phyloP scores from a whole-genome alignment of 176 grass and related monocot species.

The Thinopyrum elongatum region DNA sequence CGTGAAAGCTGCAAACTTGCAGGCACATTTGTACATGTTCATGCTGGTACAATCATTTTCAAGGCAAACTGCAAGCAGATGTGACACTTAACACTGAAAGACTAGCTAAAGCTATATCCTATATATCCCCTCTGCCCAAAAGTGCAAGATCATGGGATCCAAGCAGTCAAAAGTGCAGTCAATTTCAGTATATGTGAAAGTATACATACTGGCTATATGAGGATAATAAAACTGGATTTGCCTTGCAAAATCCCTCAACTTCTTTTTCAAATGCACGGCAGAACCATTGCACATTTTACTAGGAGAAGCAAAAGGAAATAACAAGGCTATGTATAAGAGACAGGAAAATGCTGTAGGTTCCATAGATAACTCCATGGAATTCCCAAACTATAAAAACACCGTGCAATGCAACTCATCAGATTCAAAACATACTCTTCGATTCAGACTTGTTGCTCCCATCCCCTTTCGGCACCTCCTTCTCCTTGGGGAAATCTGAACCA shows the following conservation, averaged over 20 bases:
- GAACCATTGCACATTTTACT: background rate
- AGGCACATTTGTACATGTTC: slow-evolving; percentile 2
- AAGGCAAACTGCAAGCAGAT: background rate
- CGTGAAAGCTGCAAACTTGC: slow-evolving; percentile 10
- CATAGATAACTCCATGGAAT: background rate
- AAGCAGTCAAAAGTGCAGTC: no score
- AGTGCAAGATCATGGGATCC: background rate
- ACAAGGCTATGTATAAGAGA: background rate
- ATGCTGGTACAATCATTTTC: background rate
- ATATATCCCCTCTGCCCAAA: background rate
- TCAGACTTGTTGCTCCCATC: slow-evolving; percentile 67
- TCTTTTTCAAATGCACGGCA: background rate
- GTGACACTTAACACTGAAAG: background rate
- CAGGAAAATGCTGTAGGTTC: background rate
- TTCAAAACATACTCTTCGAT: slow-evolving; percentile 48
- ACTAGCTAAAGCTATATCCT: background rate
- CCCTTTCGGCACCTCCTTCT: slow-evolving; percentile 58
- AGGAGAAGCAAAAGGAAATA: background rate
- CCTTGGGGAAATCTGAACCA: slow-evolving; percentile 70
- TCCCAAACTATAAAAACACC: background rate
- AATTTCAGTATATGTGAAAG: background rate
- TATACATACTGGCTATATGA: background rate
- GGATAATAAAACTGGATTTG: background rate
- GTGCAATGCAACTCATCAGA: background rate
- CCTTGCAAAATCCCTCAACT: background rate